phyloP scores from a whole-genome alignment of 495 filamentous ascomycete species.

The Penicillium lagena region DNA sequence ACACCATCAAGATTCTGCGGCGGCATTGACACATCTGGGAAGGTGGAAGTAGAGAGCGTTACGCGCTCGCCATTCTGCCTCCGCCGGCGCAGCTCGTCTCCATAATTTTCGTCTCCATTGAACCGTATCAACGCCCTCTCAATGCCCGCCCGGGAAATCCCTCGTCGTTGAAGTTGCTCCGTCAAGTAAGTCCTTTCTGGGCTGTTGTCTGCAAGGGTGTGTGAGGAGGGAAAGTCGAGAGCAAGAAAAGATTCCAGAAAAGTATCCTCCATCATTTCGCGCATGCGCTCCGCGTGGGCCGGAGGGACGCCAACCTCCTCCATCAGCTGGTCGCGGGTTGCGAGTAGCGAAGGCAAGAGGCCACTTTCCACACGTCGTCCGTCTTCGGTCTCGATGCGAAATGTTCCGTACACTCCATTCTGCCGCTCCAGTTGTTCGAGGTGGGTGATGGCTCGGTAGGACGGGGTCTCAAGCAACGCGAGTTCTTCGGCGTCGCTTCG shows the following conservation, averaged over 20 bases:
- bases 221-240: slow-evolving; percentile 35
- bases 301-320: slow-evolving; percentile 34
- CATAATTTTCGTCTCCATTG: slow-evolving; percentile 38
- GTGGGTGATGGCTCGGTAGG: slow-evolving; percentile 36
- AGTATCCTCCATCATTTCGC: slow-evolving; percentile 45
- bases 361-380: slow-evolving; percentile 41
- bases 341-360: slow-evolving; percentile 36
- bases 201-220: slow-evolving; percentile 25
- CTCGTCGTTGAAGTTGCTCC: slow-evolving; percentile 35
- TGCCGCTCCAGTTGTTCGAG: slow-evolving; percentile 39
- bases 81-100: slow-evolving; percentile 37
- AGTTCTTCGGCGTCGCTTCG: slow-evolving; percentile 22
- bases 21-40: slow-evolving; percentile 43
- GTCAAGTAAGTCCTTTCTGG: slow-evolving; percentile 32
- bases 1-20: slow-evolving; percentile 39
- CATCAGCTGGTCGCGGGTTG: slow-evolving; percentile 42
- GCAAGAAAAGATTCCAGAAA: slow-evolving; percentile 46
- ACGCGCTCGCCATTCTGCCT: slow-evolving; percentile 38
- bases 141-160: slow-evolving; percentile 36
- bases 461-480: slow-evolving; percentile 24
- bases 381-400: slow-evolving; percentile 43
- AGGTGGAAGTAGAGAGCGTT: slow-evolving; percentile 34
- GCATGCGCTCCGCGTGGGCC: slow-evolving; percentile 40
- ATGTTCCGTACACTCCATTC: slow-evolving; percentile 43
- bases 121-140: slow-evolving; percentile 34